Conservation (phyloP, 2,329 filamentous ascomycete species). For the Penicillium concentricum region DNA sequence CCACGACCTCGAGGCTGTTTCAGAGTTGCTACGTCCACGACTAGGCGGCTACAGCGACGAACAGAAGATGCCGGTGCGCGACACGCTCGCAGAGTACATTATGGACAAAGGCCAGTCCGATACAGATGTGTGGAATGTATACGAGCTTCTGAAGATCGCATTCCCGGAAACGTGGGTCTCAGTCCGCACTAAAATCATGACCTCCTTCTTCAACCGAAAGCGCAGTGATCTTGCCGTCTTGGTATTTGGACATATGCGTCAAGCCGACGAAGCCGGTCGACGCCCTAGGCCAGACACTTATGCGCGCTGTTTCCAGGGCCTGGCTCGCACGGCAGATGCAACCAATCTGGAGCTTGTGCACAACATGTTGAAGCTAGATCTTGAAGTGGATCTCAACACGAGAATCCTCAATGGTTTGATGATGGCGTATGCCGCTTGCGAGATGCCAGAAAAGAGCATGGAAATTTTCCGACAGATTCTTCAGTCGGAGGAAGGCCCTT, state of each 20-base stretch:
- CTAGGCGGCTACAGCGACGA: constrained; percentile 41
- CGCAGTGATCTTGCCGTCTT: constrained; percentile 81
- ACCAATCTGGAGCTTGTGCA: constrained; percentile 74
- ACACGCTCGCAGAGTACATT: constrained; percentile 67
- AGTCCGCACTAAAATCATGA: constrained; percentile 72
- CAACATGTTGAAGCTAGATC: constrained; percentile 93
- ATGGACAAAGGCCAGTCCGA: constrained; percentile 61
- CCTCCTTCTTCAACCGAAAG: constrained; percentile 72
- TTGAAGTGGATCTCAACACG: constrained; percentile 73
- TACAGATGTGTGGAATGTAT: constrained; percentile 61
- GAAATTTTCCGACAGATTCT: constrained; percentile 83
- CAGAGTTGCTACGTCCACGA: constrained; percentile 76
- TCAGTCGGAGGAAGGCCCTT: constrained; percentile 80
- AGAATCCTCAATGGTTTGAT: constrained; percentile 80
- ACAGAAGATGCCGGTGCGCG: constrained; percentile 66
- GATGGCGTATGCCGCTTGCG: constrained; percentile 75
- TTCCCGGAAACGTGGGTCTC: constrained; percentile 64
- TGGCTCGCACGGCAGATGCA: constrained; percentile 60
- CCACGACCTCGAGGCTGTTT: constrained; percentile 74
- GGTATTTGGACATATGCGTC: constrained; percentile 93
- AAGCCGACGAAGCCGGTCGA: constrained; percentile 61
- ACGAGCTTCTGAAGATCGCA: constrained; percentile 57
- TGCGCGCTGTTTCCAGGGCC: constrained; percentile 71
- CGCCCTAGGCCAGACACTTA: constrained; percentile 75
- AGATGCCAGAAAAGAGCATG: constrained; percentile 64